phyloP scores from a whole-genome alignment of 2,329 filamentous ascomycete genomes.

The Simplicillium sp. region DNA sequence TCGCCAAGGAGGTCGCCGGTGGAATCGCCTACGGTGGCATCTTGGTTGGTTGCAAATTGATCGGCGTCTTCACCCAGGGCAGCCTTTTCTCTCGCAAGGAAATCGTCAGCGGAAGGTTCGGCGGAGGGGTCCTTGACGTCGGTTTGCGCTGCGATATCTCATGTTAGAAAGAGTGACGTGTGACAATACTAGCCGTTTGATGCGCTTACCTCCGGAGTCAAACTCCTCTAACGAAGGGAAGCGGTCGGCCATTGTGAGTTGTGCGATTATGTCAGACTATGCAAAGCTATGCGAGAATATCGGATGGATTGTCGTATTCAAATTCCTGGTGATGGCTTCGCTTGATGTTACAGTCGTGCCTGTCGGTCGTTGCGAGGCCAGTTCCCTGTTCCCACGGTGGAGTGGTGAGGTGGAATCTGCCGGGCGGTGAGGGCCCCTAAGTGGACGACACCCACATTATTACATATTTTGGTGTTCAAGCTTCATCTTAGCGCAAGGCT shows the following conservation, averaged over 20 bases:
- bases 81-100: slow-evolving; percentile 85
- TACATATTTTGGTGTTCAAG: slow-evolving; percentile 4
- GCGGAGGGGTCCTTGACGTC: slow-evolving; percentile 49
- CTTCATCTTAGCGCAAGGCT: no score
- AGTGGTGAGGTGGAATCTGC: slow-evolving; percentile 17
- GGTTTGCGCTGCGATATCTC: slow-evolving; percentile 48
- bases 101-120: slow-evolving; percentile 63
- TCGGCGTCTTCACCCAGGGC: slow-evolving; percentile 85
- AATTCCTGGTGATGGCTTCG: neutral
- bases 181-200: neutral
- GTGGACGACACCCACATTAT: slow-evolving; percentile 1
- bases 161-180: slow-evolving; percentile 1
- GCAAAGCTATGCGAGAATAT: slow-evolving; percentile 1
- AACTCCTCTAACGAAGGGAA: slow-evolving; percentile 76
- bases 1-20: slow-evolving; percentile 65
- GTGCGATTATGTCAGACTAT: slow-evolving; percentile 2
- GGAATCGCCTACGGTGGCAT: slow-evolving; percentile 56
- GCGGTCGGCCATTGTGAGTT: slow-evolving; percentile 58
- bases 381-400: no score
- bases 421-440: slow-evolving; percentile 20
- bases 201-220: slow-evolving; percentile 49
- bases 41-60: slow-evolving; percentile 73
- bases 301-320: no score
- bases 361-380: no score
- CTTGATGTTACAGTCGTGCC: no score